Evolutionary conservation across 305 asterid species (phyloP), one percentile per base, ranked within the genome.

Genomic region (Vinca major): DNA sequence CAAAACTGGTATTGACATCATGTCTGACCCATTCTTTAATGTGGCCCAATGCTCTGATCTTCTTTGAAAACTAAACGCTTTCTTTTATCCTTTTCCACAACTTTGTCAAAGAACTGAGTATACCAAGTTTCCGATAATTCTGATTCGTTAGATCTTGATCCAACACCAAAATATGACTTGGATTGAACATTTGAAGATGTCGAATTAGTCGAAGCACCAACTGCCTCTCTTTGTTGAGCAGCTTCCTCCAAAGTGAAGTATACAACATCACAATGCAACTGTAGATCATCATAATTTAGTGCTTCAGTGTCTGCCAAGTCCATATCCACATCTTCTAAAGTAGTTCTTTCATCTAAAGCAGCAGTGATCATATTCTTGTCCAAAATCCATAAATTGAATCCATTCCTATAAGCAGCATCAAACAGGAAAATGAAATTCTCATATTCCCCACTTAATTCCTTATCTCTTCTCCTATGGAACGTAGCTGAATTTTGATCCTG

Each of bases 81-180:
- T 67, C 97, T 87, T 81, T 91, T 91, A 76, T 91, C 96, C 75
- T 84, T 87, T 80, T 91, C 95, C 52, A 80, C 79, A 71, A 86
- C 90, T 83, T 81, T 88, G 78, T 93, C 96, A 73, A 84, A 81
- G 79, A 93, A 93, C 76, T 85, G 96, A 77, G 71, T 70, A 74
- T 93, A 88, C 99, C 99, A 93, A 69, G 95, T 84, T 79, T 89
- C 96, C 4, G 99, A 96, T 54, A 91, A 86, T 75, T 92, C 98
- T 39, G 86, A 69, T 69, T 84, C 96, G 67, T 68, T 74, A 75
- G 74, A 86, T 77, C 94, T 86, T 67, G 89, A 73, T 65, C 89
- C 96, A 79, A 66, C 80, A 62, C 83, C 82, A 75, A 75, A 68
- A 70, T 80, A 74, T 75, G 89, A 53, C 81, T 85, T 90, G 13